Conservation (phyloP, 108 stramenopile species). For the Cyclotella choctawhatcheeana region DNA sequence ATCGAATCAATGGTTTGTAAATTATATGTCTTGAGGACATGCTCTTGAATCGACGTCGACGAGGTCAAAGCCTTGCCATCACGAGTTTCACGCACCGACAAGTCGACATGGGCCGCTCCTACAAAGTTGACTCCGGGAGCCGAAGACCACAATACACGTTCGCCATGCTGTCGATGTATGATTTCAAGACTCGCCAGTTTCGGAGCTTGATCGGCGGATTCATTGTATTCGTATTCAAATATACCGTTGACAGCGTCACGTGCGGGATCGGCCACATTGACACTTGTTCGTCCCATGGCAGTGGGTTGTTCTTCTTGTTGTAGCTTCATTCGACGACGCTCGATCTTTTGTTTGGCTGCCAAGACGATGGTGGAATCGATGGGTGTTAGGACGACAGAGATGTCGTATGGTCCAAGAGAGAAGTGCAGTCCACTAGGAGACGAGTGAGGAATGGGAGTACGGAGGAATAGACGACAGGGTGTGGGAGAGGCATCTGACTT, state of each 20-base stretch:
- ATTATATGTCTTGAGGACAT: slow-evolving; percentile 17
- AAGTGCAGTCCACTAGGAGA: slow-evolving; percentile 8
- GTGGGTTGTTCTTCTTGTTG: not conserved
- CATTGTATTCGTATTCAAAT: slow-evolving; percentile 9
- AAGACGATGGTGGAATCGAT: slow-evolving; percentile 13
- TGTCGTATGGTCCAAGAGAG: slow-evolving; percentile 15
- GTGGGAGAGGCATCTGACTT: not conserved
- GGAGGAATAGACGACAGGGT: slow-evolving; percentile 15
- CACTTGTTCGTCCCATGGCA: not conserved
- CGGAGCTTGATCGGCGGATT: slow-evolving; percentile 9
- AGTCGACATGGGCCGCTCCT: slow-evolving; percentile 24
- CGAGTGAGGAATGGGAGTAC: slow-evolving; percentile 3
- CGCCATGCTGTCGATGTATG: not conserved
- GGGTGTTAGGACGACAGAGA: slow-evolving; percentile 3
- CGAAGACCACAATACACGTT: slow-evolving; percentile 30
- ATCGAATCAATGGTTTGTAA: slow-evolving; percentile 43
- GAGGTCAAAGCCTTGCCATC: not conserved
- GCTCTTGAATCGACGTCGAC: slow-evolving; percentile 24
- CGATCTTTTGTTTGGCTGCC: slow-evolving; percentile 6
- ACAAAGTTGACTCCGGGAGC: slow-evolving; percentile 48
- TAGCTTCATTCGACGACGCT: not conserved
- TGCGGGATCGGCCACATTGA: not conserved
- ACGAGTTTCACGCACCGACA: slow-evolving; percentile 2
- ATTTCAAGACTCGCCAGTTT: slow-evolving; percentile 16
- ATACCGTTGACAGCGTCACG: slow-evolving; percentile 22